phyloP scores from a whole-genome alignment of 352 stramenopile genomes.

The Globisporangium perplexum region DNA sequence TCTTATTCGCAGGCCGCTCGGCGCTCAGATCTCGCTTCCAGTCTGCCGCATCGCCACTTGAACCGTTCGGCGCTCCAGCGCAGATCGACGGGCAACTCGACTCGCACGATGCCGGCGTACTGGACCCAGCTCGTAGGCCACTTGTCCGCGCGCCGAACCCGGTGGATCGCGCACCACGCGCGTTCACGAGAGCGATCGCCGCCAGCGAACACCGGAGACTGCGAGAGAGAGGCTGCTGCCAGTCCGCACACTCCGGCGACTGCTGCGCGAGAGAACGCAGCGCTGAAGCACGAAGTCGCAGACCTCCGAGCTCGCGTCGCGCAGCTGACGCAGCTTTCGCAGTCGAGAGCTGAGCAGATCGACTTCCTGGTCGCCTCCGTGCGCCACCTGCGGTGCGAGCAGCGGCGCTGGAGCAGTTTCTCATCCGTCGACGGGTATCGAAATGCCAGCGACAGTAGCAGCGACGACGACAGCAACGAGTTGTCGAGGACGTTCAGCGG shows the following conservation, averaged over 20 bases:
- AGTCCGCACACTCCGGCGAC: background rate
- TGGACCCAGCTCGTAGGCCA: slow-evolving; percentile 7
- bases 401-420: slow-evolving; percentile 5
- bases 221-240: too few relatives aligned
- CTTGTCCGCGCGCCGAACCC: slow-evolving; percentile 3
- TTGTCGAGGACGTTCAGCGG: slow-evolving; percentile 1
- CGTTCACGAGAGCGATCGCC: background rate
- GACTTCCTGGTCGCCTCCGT: slow-evolving; percentile 2
- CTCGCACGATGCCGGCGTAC: slow-evolving; percentile 6
- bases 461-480: background rate
- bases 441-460: background rate
- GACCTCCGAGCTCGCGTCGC: background rate
- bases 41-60: background rate
- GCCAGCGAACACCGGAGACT: background rate
- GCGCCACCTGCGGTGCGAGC: slow-evolving; percentile 3
- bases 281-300: slow-evolving; percentile 4
- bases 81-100: background rate
- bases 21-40: background rate
- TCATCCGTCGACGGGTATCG: background rate
- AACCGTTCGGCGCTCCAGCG: too few relatives aligned
- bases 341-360: slow-evolving; percentile 6
- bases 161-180: slow-evolving; percentile 2
- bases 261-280: background rate
- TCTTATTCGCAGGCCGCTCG: background rate
- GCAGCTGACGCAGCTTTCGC: background rate